Conservation (phyloP, 352 stramenopile genomes). For the Phytophthora ohioensis region DNA sequence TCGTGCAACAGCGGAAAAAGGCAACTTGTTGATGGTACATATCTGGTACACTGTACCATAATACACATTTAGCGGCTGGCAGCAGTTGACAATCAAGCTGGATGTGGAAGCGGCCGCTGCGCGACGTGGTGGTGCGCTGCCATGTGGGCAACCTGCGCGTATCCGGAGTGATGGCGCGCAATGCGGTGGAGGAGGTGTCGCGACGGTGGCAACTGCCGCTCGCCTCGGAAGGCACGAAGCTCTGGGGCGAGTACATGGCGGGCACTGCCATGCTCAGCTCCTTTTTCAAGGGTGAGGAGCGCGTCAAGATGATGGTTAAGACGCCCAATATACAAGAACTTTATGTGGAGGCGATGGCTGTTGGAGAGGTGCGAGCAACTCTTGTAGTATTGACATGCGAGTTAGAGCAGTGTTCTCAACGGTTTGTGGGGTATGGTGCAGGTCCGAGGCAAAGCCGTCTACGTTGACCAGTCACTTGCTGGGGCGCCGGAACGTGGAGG, state of each 20-base stretch:
- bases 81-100: not conserved
- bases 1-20: conserved; percentile 65
- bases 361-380: conserved; percentile 64
- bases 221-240: conserved; percentile 50
- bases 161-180: conserved; percentile 74
- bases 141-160: conserved; percentile 87
- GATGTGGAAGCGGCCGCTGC: conserved; percentile 65
- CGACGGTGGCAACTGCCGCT: conserved; percentile 65
- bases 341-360: conserved; percentile 80
- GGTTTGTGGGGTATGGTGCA: conserved; percentile 17
- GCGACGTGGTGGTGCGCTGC: conserved; percentile 74
- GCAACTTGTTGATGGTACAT: conserved; percentile 37
- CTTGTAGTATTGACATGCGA: not conserved
- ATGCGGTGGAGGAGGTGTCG: conserved; percentile 61
- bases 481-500: conserved; percentile 38
- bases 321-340: conserved; percentile 75
- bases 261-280: conserved; percentile 87
- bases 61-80: conserved; percentile 12
- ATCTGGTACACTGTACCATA: conserved; percentile 3
- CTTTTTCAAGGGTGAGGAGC: conserved; percentile 90
- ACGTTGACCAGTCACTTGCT: conserved; percentile 42
- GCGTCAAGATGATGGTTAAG: conserved; percentile 78
- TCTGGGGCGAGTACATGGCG: conserved; percentile 91
- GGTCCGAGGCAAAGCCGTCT: conserved; percentile 72
- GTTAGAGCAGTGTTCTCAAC: not conserved